phyloP scores from a whole-genome alignment of 352 stramenopile genomes.

The Discostella stelligera region DNA sequence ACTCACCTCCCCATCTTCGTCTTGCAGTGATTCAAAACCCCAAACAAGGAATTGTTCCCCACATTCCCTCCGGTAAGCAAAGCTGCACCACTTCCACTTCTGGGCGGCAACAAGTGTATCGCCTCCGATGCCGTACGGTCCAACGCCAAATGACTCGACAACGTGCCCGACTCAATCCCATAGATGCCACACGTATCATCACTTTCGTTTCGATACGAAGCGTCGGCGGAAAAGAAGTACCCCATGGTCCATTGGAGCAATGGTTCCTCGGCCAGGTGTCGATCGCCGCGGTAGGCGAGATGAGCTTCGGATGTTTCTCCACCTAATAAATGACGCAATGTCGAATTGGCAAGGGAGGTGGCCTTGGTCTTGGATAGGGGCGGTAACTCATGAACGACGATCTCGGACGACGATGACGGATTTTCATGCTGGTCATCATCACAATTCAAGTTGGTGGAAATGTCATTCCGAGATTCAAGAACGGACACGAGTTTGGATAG shows the following conservation, averaged over 20 bases:
- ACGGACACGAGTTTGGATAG: conserved; percentile 20
- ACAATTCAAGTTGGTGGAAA: conserved; percentile 2
- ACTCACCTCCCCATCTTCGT: conserved; percentile 87
- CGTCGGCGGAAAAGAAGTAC: conserved; percentile 31
- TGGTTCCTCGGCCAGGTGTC: conserved; percentile 28
- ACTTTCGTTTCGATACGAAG: conserved; percentile 9
- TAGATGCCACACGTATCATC: conserved; percentile 21
- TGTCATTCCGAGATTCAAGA: conserved; percentile 44
- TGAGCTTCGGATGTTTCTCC: conserved; percentile 27
- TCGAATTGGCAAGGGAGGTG: conserved; percentile 17
- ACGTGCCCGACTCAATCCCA: conserved; percentile 28
- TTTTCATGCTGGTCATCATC: background rate
- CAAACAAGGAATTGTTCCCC: conserved; percentile 86
- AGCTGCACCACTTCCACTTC: conserved; percentile 42
- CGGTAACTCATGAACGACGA: conserved; percentile 13
- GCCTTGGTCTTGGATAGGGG: conserved; percentile 27
- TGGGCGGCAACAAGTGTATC: conserved; percentile 71
- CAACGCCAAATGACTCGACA: conserved; percentile 57
- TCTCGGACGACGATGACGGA: background rate
- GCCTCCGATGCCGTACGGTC: conserved; percentile 64
- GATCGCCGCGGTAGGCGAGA: conserved; percentile 42
- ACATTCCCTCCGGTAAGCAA: conserved; percentile 47
- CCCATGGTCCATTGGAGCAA: conserved; percentile 24
- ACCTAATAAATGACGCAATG: conserved; percentile 35
- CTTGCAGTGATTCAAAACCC: conserved; percentile 92